A percentile compares a stretch with the other conserved stretches of the same genome.
Evolutionary conservation across 1,139 yeast genomes (phyloP).

Genomic region (Hanseniaspora uvarum): DNA sequence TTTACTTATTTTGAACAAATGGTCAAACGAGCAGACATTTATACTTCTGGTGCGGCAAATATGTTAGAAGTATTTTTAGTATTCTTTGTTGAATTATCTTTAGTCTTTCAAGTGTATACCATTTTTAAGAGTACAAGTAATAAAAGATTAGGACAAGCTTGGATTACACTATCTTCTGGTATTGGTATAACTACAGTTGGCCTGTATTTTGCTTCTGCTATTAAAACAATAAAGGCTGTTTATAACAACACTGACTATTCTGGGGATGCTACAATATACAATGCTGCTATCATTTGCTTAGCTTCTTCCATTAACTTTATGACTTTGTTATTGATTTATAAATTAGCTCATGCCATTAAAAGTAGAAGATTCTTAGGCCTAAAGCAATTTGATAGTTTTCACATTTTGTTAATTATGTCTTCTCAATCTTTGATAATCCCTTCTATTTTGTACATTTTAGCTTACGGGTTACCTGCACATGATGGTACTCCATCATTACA

Average conservation of each 20-base stretch:
- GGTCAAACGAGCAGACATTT: constrained; percentile 32
- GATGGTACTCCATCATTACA: constrained; percentile 31
- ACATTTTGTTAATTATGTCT: constrained; percentile 67
- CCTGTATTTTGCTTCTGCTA: constrained; percentile 42
- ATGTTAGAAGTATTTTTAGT: constrained; percentile 51
- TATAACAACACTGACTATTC: constrained; percentile 26
- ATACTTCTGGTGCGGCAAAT: constrained; percentile 48
- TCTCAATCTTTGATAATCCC: constrained; percentile 78
- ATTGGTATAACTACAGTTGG: constrained; percentile 45
- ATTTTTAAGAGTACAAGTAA: constrained; percentile 52
- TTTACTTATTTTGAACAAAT: constrained; percentile 42
- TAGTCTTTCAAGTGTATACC: constrained; percentile 59
- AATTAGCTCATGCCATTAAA: constrained; percentile 56
- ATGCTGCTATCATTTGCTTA: constrained; percentile 52
- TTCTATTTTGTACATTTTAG: constrained; percentile 50
- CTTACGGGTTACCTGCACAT: constrained; percentile 34
- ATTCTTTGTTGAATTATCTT: constrained; percentile 49
- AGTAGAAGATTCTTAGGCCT: constrained; percentile 68
- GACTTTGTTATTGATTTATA: constrained; percentile 48
- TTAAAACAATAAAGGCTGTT: constrained; percentile 31
- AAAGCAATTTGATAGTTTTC: constrained; percentile 71
- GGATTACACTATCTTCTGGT: constrained; percentile 36
- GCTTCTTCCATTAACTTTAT: constrained; percentile 57
- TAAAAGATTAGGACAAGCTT: constrained; percentile 33
- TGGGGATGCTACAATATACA: constrained; percentile 32